A percentile compares a stretch with the other conserved stretches of the same genome.
Evolutionary conservation across 2,329 filamentous ascomycete species (phyloP).

Genomic region (Colletotrichum destructivum): DNA sequence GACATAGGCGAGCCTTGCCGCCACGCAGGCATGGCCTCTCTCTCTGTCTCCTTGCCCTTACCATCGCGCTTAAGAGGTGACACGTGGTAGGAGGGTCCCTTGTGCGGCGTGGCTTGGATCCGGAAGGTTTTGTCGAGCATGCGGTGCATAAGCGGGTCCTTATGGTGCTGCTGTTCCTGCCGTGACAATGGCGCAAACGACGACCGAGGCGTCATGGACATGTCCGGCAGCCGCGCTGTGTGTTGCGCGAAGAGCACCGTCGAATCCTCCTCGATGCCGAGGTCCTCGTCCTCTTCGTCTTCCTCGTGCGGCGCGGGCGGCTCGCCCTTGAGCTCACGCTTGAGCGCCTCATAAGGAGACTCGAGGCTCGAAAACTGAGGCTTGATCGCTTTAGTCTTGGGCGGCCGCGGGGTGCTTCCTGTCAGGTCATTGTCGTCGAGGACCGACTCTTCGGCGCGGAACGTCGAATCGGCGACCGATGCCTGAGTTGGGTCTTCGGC

Average conservation of each 20-base stretch:
- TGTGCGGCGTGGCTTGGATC: slow-evolving; percentile 90
- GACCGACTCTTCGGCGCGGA: slow-evolving; percentile 73
- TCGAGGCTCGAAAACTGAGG: slow-evolving; percentile 76
- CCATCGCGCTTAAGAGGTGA: slow-evolving; percentile 61
- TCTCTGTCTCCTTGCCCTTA: slow-evolving; percentile 48
- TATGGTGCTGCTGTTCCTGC: slow-evolving; percentile 60
- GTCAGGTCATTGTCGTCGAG: slow-evolving; percentile 75
- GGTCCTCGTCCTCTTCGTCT: slow-evolving; percentile 54
- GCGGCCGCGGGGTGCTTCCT: slow-evolving; percentile 77
- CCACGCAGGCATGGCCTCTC: slow-evolving; percentile 59
- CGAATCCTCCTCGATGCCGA: slow-evolving; percentile 60
- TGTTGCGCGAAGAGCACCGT: slow-evolving; percentile 67
- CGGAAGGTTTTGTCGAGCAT: slow-evolving; percentile 97
- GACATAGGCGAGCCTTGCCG: slow-evolving; percentile 73
- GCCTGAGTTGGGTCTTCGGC: slow-evolving; percentile 58
- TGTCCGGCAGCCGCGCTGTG: slow-evolving; percentile 71
- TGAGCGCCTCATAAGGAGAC: slow-evolving; percentile 83
- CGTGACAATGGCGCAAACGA: slow-evolving; percentile 55
- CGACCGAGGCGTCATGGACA: slow-evolving; percentile 72
- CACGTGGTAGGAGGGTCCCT: slow-evolving; percentile 58
- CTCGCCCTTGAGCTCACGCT: slow-evolving; percentile 73
- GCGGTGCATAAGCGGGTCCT: slow-evolving; percentile 88
- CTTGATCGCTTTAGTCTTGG: slow-evolving; percentile 64
- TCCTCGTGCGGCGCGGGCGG: slow-evolving; percentile 49
- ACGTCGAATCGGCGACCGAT: slow-evolving; percentile 53